A percentile compares a stretch with the other conserved stretches of the same genome.
phyloP scores from a whole-genome alignment of 805 yeast genomes.

The Tetrapisispora pingtungensis region DNA sequence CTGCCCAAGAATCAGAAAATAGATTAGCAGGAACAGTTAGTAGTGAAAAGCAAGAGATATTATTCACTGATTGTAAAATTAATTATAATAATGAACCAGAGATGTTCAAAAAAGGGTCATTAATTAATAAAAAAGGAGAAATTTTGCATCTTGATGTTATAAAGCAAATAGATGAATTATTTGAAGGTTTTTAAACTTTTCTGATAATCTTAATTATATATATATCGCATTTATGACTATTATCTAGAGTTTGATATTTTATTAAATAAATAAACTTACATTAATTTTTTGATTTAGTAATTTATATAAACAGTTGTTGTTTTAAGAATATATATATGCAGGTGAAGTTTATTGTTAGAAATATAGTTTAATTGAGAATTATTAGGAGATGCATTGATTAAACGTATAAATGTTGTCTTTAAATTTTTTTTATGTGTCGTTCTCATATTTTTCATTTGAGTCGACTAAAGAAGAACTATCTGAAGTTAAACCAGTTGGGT shows the following conservation, averaged over 20 bases:
- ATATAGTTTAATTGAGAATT: too few species aligned
- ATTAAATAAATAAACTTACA: too few species aligned
- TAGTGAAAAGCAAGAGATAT: slow-evolving; percentile 78
- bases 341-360: background rate
- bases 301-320: too few species aligned
- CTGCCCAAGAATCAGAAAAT: slow-evolving; percentile 74
- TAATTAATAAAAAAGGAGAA: slow-evolving; percentile 46
- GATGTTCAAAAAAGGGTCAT: slow-evolving; percentile 70
- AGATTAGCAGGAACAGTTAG: slow-evolving; percentile 67
- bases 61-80: slow-evolving; percentile 66
- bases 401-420: too few species aligned
- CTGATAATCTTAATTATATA: too few species aligned
- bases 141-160: slow-evolving; percentile 33
- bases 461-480: background rate
- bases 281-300: too few species aligned
- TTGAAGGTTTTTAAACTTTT: slow-evolving; percentile 26
- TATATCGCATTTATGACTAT: background rate
- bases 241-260: too few species aligned
- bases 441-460: background rate
- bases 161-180: slow-evolving; percentile 30
- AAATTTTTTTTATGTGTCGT: background rate
- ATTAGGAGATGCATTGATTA: too few species aligned
- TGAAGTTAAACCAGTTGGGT: background rate
- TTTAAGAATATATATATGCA: background rate
- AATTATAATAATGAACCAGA: slow-evolving; percentile 90